Percentiles rank a stretch among this genome's conserved stretches.
Evolutionary conservation across 2,329 filamentous ascomycete genomes (phyloP).

Genomic region (Beauveria sp.): DNA sequence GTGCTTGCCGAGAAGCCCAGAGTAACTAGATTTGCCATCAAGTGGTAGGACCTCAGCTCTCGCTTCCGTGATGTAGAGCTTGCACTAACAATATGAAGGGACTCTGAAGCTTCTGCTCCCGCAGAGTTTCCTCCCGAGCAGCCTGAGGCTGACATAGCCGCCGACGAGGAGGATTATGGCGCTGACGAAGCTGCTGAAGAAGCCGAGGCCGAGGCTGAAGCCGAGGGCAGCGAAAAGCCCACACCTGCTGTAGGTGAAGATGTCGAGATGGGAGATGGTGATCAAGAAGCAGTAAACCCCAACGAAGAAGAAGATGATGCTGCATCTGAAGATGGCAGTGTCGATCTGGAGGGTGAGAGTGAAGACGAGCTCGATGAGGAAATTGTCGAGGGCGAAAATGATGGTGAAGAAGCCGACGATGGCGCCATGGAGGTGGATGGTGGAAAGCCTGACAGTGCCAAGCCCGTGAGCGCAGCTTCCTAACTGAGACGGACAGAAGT

Average conservation of each 20-base stretch:
- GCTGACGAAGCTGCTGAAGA: slow-evolving; percentile 78
- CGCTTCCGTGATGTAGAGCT: not conserved
- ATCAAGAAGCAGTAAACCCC: slow-evolving; percentile 33
- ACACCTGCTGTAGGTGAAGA: slow-evolving; percentile 50
- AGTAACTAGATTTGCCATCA: slow-evolving; percentile 96
- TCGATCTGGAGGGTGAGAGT: slow-evolving; percentile 72
- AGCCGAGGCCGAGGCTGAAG: slow-evolving; percentile 50
- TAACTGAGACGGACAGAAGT: not conserved
- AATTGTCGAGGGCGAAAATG: slow-evolving; percentile 23
- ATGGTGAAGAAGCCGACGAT: slow-evolving; percentile 29
- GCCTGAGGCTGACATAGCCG: slow-evolving; percentile 79
- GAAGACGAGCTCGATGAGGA: slow-evolving; percentile 65
- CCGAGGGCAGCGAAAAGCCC: slow-evolving; percentile 43
- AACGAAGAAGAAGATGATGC: slow-evolving; percentile 55
- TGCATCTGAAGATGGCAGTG: slow-evolving; percentile 65
- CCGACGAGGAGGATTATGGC: slow-evolving; percentile 85
- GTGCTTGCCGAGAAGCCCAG: slow-evolving; percentile 95
- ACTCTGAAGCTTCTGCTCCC: slow-evolving; percentile 93
- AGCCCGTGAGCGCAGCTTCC: slow-evolving; percentile 16
- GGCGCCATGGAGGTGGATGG: slow-evolving; percentile 45
- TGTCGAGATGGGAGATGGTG: slow-evolving; percentile 67
- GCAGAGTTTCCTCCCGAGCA: slow-evolving; percentile 96
- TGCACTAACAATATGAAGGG: slow-evolving; percentile 47
- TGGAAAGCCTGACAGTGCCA: slow-evolving; percentile 26
- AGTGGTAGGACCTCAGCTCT: slow-evolving; percentile 61